Evolutionary conservation across 495 filamentous ascomycete genomes (phyloP).

Genomic region (Penicillium cataractarum): DNA sequence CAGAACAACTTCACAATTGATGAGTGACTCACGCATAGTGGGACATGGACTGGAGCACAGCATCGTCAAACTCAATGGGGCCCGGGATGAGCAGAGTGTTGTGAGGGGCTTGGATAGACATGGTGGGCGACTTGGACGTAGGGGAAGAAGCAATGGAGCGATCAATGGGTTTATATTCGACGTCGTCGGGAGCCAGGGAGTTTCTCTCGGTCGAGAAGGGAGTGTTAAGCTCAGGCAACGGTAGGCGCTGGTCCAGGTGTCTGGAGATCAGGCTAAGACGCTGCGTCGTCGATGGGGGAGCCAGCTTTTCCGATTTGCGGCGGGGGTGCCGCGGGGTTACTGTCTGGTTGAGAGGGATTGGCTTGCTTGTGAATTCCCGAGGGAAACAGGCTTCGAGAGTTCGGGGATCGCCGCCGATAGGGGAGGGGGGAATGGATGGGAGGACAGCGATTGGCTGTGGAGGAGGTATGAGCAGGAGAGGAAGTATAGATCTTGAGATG

Average conservation of each 20-base stretch:
- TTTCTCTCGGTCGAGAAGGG: constrained; percentile 68
- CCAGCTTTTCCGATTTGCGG: constrained; percentile 55
- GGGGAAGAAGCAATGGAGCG: constrained; percentile 37
- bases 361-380: constrained; percentile 32
- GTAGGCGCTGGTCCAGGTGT: constrained; percentile 68
- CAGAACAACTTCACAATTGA: not conserved
- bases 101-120: constrained; percentile 81
- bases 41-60: constrained; percentile 89
- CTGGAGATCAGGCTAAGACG: constrained; percentile 79
- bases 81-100: constrained; percentile 90
- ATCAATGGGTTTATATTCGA: constrained; percentile 58
- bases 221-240: constrained; percentile 65
- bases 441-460: constrained; percentile 16
- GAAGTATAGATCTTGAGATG: not conserved
- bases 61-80: constrained; percentile 98
- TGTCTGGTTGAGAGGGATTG: constrained; percentile 16
- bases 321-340: constrained; percentile 44
- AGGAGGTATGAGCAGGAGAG: not conserved
- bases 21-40: constrained; percentile 77
- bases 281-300: constrained; percentile 60
- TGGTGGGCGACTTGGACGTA: constrained; percentile 37
- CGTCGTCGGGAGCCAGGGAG: constrained; percentile 56
- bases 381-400: constrained; percentile 27
- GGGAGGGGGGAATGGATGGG: not conserved
- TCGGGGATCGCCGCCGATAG: constrained; percentile 44